phyloP scores from a whole-genome alignment of 1,284 basidiomycete species.

The Naganishia sp. region DNA sequence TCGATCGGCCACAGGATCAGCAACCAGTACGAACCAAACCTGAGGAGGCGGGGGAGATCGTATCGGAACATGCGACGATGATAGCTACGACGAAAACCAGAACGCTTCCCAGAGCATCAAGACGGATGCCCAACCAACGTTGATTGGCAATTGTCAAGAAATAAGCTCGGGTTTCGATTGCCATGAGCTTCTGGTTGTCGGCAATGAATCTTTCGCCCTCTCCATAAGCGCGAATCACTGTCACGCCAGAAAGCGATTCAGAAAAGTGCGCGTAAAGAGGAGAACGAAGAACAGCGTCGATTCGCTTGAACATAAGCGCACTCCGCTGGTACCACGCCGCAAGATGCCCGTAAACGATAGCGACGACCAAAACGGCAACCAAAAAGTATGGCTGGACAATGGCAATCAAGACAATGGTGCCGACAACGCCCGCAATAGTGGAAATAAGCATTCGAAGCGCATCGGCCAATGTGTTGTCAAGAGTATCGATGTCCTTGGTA shows the following conservation, averaged over 20 bases:
- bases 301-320: conserved; percentile 79
- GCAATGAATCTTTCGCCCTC: conserved; percentile 67
- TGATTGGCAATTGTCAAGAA: conserved; percentile 81
- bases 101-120: conserved; percentile 77
- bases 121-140: conserved; percentile 69
- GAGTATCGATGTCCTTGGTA: conserved; percentile 42
- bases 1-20: conserved; percentile 53
- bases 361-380: conserved; percentile 66
- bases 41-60: conserved; percentile 74
- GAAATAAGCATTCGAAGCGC: conserved; percentile 71
- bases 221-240: conserved; percentile 84
- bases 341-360: conserved; percentile 60
- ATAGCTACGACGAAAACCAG: conserved; percentile 78
- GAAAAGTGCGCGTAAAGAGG: conserved; percentile 82
- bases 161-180: conserved; percentile 88
- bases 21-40: conserved; percentile 56
- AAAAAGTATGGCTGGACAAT: conserved; percentile 83
- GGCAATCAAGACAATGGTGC: conserved; percentile 72
- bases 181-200: conserved; percentile 75
- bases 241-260: conserved; percentile 80
- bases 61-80: conserved; percentile 66
- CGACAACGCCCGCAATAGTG: conserved; percentile 67
- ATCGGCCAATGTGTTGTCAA: conserved; percentile 60
- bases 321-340: conserved; percentile 82
- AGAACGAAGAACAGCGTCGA: conserved; percentile 59